phyloP scores from a whole-genome alignment of 768 basidiomycete species.

The Sarcomyxa edulis region DNA sequence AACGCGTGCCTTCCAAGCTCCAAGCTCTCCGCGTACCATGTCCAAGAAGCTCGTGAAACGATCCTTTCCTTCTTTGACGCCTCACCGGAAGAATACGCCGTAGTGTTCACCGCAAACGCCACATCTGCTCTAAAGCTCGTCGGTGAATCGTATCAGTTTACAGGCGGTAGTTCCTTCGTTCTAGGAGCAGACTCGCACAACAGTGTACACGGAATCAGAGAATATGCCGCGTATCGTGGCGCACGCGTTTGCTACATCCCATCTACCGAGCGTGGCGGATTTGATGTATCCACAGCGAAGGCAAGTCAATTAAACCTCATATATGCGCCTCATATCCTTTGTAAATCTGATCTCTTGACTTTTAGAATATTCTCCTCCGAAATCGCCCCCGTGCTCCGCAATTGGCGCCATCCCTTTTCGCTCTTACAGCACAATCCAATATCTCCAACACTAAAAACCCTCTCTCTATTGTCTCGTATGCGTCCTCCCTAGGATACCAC shows the following conservation, averaged over 20 bases:
- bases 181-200: conserved; percentile 80
- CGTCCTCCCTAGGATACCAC: conserved; percentile 62
- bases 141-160: conserved; percentile 77
- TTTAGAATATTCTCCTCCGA: conserved; percentile 48
- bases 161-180: conserved; percentile 50
- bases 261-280: conserved; percentile 59
- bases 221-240: conserved; percentile 56
- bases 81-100: conserved; percentile 69
- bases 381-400: conserved; percentile 41
- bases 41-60: conserved; percentile 63
- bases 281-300: conserved; percentile 53
- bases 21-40: conserved; percentile 58
- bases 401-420: conserved; percentile 57
- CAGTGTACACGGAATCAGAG: conserved; percentile 76
- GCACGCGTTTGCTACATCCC: conserved; percentile 60
- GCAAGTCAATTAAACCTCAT: conserved; percentile 32
- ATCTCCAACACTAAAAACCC: conserved; percentile 72
- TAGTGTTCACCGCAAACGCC: conserved; percentile 79
- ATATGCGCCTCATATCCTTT: conserved; percentile 12
- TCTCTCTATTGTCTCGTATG: conserved; percentile 58
- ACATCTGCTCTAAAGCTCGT: conserved; percentile 76
- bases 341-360: conserved; percentile 20
- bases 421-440: conserved; percentile 78
- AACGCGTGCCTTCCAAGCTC: conserved; percentile 42
- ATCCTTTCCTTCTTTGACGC: conserved; percentile 78